phyloP scores from a whole-genome alignment of 116 monocot genomes.

The Papilionanthe hybrid region DNA sequence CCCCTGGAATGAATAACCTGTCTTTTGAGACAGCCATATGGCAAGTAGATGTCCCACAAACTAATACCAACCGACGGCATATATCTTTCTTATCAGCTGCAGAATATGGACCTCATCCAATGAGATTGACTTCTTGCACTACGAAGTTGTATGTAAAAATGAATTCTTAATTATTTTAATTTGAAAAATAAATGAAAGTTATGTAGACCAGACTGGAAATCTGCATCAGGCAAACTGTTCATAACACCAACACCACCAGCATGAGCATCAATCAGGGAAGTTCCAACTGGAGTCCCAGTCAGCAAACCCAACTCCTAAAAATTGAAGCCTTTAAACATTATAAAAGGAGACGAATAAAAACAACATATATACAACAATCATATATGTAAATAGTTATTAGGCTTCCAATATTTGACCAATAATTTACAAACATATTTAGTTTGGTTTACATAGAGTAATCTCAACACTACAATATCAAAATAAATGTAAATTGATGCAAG shows the following conservation, averaged over 20 bases:
- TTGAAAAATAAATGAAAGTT: not conserved
- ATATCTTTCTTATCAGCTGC: slow-evolving; percentile 49
- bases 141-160: not conserved
- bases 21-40: slow-evolving; percentile 90
- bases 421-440: not conserved
- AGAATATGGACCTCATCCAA: slow-evolving; percentile 16
- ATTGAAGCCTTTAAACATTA: slow-evolving; percentile 4
- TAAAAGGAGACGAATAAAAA: not conserved
- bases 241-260: slow-evolving; percentile 97
- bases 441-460: not conserved
- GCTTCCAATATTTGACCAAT: not conserved
- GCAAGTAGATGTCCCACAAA: slow-evolving; percentile 98
- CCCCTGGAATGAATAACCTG: slow-evolving; percentile 85
- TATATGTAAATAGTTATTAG: not conserved
- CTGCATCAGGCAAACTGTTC: slow-evolving; percentile 57
- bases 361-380: not conserved
- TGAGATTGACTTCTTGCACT: slow-evolving; percentile 2
- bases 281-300: slow-evolving; percentile 89
- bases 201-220: slow-evolving; percentile 23
- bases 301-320: slow-evolving; percentile 75
- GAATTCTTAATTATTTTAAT: not conserved
- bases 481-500: slow-evolving; percentile 18
- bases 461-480: slow-evolving; percentile 19
- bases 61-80: slow-evolving; percentile 79
- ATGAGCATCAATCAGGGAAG: slow-evolving; percentile 96